Conservation (phyloP, 768 basidiomycete species). For the Scleroderma citrinum region DNA sequence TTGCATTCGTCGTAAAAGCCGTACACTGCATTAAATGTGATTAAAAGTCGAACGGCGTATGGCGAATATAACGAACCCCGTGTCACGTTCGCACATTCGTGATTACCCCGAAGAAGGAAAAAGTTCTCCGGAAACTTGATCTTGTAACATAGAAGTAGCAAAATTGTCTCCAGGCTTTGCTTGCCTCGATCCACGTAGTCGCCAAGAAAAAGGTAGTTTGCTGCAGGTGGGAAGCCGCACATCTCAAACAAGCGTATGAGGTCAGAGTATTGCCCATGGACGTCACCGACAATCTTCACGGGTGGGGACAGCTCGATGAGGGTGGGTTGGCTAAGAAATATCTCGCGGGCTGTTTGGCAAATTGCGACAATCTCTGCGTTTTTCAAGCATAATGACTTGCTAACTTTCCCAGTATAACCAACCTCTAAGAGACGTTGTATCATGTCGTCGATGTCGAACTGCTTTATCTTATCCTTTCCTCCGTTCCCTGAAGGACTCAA, state of each 20-base stretch:
- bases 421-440: constrained; percentile 93
- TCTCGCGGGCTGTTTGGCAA: constrained; percentile 92
- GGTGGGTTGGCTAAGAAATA: constrained; percentile 94
- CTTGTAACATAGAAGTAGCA: constrained; percentile 96
- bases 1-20: constrained; percentile 99
- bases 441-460: constrained; percentile 96
- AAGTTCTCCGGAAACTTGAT: constrained; percentile 99
- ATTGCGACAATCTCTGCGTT: constrained; percentile 93
- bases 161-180: constrained; percentile 96
- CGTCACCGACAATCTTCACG: constrained; percentile 99
- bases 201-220: constrained; percentile 97
- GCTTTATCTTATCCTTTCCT: constrained; percentile 56
- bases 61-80: constrained; percentile 57
- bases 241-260: constrained; percentile 98
- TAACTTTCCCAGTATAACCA: constrained; percentile 96
- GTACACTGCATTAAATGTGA: constrained; percentile 59
- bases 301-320: constrained; percentile 96
- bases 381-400: constrained; percentile 92
- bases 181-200: constrained; percentile 99
- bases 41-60: constrained; percentile 13
- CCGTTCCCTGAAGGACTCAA: constrained; percentile 29
- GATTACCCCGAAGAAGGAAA: constrained; percentile 95
- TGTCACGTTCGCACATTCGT: constrained; percentile 99
- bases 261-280: constrained; percentile 98
- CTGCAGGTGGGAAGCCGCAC: constrained; percentile 97